Percentiles rank a stretch among this genome's conserved stretches.
Conservation (phyloP, 2,329 filamentous ascomycete genomes). For the Diaporthe sp. region DNA sequence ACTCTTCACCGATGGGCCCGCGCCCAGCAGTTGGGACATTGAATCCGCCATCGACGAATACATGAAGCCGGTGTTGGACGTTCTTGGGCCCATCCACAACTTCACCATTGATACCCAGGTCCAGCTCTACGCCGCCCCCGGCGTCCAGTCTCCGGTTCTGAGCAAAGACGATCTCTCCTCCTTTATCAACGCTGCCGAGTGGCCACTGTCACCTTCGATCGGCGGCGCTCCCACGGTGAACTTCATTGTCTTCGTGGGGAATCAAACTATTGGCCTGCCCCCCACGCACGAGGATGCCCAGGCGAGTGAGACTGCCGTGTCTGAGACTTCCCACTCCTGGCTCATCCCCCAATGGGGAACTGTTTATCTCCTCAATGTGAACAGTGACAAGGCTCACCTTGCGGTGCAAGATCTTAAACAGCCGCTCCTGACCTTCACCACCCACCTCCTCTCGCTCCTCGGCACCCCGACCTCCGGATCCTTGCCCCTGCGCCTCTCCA, state of each 20-base stretch:
- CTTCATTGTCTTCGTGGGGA: slow-evolving; percentile 91
- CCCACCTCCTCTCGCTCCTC: slow-evolving; percentile 88
- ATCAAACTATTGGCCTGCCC: slow-evolving; percentile 73
- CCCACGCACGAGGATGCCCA: slow-evolving; percentile 25
- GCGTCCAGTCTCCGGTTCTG: slow-evolving; percentile 75
- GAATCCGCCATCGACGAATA: slow-evolving; percentile 85
- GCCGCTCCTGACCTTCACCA: slow-evolving; percentile 89
- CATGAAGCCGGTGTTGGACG: slow-evolving; percentile 83
- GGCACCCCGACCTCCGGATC: slow-evolving; percentile 88
- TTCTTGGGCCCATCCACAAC: slow-evolving; percentile 87
- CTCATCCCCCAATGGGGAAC: slow-evolving; percentile 96
- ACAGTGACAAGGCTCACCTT: slow-evolving; percentile 64
- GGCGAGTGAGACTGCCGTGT: slow-evolving; percentile 51
- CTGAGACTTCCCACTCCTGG: slow-evolving; percentile 77
- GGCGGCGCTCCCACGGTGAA: slow-evolving; percentile 94
- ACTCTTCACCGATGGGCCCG: slow-evolving; percentile 84
- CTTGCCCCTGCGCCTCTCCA: slow-evolving; percentile 86
- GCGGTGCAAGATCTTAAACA: slow-evolving; percentile 77
- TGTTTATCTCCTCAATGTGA: slow-evolving; percentile 70
- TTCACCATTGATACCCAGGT: slow-evolving; percentile 98
- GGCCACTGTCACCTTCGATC: slow-evolving; percentile 95
- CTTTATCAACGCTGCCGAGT: slow-evolving; percentile 98
- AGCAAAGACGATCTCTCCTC: slow-evolving; percentile 89
- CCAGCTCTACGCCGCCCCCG: slow-evolving; percentile 86
- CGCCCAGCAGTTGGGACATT: slow-evolving; percentile 92